Evolutionary conservation across 768 basidiomycete species (phyloP), one percentile per base, ranked within the genome.

Genomic region (Rickenella mellea): DNA sequence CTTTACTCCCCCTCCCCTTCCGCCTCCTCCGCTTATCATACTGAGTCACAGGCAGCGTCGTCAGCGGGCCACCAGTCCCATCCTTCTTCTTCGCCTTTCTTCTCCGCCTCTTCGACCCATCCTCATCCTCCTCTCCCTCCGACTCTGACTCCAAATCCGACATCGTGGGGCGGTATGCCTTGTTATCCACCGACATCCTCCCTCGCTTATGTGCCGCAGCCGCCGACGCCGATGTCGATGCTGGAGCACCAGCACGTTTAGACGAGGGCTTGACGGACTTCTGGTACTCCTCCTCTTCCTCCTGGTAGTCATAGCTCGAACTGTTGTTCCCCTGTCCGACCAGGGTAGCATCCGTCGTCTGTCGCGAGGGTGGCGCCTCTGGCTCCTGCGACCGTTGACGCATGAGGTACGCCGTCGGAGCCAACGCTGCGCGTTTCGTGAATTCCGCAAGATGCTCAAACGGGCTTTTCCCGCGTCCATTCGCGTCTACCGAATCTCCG

Each of bases 171-270:
- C 73, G 73, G 52, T 89, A 91, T 1, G 87, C 87, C 57, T 83
- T 85, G 62, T 89, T 87, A 57, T 90, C 88, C 19, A 65, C 53
- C 0, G 82, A 83, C 47, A 87, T 84, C 25, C 80, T 75, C 50
- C 70, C 71, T 20, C 77, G 73, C 55, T 68, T 74, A 47, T 69
- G 63, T 6, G 52, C 53, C 1, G 62, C 53, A 19, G 52, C 47
- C 8, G 56, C 53, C 29, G 42, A 46, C 6, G 39, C 37, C 45
- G n/a, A n/a, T n/a, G n/a, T n/a, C n/a, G n/a, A n/a, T n/a, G n/a
- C n/a, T n/a, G n/a, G n/a, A 15, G 50, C 50, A 33, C 38, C 47
- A 40, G 17, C 33, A 36, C 43, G 53, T 24, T 60, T 57, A 32
- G 33, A 36, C 12, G 33, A 17, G n/a, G n/a, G n/a, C 15, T 22